Base-by-base conservation (phyloP, 2,329 filamentous ascomycete genomes). In the Trichoderma harzianum region DNA sequence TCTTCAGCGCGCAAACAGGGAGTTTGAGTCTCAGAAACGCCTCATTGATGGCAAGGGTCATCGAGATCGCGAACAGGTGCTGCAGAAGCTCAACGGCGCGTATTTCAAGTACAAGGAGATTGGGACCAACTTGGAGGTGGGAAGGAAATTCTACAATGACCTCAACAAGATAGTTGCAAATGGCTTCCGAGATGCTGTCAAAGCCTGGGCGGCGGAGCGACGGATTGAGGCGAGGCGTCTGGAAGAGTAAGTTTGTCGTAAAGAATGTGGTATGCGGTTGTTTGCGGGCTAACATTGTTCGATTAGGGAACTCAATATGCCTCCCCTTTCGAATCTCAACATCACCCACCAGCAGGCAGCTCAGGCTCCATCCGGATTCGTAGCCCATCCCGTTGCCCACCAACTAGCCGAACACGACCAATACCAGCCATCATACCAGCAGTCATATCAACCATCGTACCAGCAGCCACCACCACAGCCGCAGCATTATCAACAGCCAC, bases 101-200 rank as follows among this genome's bases (percentile, higher is more conserved):
- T 98, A 97, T 79, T 90, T 94, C 81, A 97, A 95, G 82, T 98
- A 98, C 84, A 97, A 97, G 82, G 95, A 99, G 80, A 93, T 98
- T 71, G 90, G 97, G 71, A 93, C 89, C 75, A 97, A 98, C 78
- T 86, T 98, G 3, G 95, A 98, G 75, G 93, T 92, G 0, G 96
- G 94, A 0, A 87, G 95, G 68, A 98, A 96, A 80, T 99, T 99
- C 79, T 99, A 98, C 84, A 99, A 99, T 76, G 95, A 98, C 78
- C 86, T 99, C 5, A 93, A 92, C 61, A 93, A 92, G 81, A 94
- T 98, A 74, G 93, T 97, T 1, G 91, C 90, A 0, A 84, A 84
- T 47, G 87, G 91, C 11, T 98, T 98, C 80, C 87, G 94, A 21
- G 95, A 98, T 75, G 81, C 86, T 70, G 92, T 93, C 43, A 91